Evolutionary conservation across 805 yeast species (phyloP).

Genomic region (Saccharomycodes ludwigii): DNA sequence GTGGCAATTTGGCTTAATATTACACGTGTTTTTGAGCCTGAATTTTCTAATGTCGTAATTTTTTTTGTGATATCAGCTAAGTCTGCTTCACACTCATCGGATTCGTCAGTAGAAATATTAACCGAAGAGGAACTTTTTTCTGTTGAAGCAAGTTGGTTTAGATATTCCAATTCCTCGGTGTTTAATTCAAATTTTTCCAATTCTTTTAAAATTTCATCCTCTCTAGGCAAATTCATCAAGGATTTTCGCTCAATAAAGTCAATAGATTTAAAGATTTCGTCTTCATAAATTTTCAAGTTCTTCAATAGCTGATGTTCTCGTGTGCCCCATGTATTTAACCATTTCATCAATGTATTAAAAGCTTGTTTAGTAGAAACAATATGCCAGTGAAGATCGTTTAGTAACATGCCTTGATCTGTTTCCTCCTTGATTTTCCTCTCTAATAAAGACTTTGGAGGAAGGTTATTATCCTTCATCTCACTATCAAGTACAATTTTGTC

Average conservation of each 20-base stretch:
- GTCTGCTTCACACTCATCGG: slow-evolving; percentile 16
- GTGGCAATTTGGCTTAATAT: slow-evolving; percentile 13
- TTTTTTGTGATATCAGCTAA: slow-evolving; percentile 25
- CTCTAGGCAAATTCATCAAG: slow-evolving; percentile 30
- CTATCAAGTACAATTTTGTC: slow-evolving; percentile 15
- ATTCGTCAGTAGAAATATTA: no score
- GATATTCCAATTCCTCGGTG: slow-evolving; percentile 23
- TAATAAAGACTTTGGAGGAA: slow-evolving; percentile 24
- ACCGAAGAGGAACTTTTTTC: no score
- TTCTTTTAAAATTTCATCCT: slow-evolving; percentile 27
- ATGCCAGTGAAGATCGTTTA: slow-evolving; percentile 49
- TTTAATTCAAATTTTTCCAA: slow-evolving; percentile 27
- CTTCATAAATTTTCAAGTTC: slow-evolving; percentile 43
- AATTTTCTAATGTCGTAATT: slow-evolving; percentile 26
- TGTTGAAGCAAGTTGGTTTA: no score
- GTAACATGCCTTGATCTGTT: slow-evolving; percentile 39
- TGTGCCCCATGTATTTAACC: slow-evolving; percentile 67
- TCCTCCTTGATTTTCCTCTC: slow-evolving; percentile 64
- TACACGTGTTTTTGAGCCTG: slow-evolving; percentile 17
- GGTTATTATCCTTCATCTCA: slow-evolving; percentile 45
- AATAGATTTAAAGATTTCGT: no score
- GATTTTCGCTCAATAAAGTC: slow-evolving; percentile 38
- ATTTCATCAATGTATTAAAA: slow-evolving; percentile 39
- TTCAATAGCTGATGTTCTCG: slow-evolving; percentile 57
- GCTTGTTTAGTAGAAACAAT: slow-evolving; percentile 52